These are phyloP conservation scores for Pyrenula aspistea DNA, from an alignment of 495 filamentous ascomycete species.

Conservation along the genomic window DNA sequence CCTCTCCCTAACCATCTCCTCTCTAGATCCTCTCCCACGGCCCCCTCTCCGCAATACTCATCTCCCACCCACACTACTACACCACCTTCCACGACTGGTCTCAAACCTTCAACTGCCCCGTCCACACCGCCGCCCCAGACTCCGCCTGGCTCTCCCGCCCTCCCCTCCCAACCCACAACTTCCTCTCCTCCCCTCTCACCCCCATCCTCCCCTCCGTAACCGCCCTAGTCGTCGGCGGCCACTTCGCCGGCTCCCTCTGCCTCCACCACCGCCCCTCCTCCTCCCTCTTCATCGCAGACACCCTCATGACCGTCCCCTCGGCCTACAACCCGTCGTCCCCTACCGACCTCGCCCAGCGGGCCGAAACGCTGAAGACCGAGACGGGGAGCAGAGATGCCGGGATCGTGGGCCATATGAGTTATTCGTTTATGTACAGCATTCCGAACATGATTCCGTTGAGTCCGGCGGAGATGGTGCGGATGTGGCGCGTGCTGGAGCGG, in stretches of 20 bases:
- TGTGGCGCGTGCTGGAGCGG: constrained; percentile 28
- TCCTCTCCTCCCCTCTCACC: constrained; percentile 12
- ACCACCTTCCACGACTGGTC: constrained; percentile 60
- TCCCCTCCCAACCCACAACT: not conserved
- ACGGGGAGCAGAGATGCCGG: constrained; percentile 16
- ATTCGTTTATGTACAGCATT: constrained; percentile 66
- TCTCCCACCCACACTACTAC: constrained; percentile 73
- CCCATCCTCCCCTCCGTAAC: constrained; percentile 38
- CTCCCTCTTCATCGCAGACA: constrained; percentile 59
- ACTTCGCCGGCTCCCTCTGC: constrained; percentile 62
- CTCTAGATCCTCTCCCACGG: constrained; percentile 19
- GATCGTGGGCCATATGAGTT: constrained; percentile 42
- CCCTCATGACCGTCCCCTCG: constrained; percentile 49
- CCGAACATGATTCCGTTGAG: constrained; percentile 68
- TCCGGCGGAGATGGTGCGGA: constrained; percentile 21
- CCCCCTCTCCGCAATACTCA: constrained; percentile 59
- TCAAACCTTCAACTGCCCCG: constrained; percentile 44
- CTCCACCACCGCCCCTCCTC: constrained; percentile 43
- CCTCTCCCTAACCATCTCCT: not conserved
- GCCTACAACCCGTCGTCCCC: constrained; percentile 15
- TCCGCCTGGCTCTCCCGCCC: constrained; percentile 35
- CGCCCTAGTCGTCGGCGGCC: constrained; percentile 58
- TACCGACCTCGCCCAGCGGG: not conserved
- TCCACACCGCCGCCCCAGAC: constrained; percentile 53
- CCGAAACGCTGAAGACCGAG: constrained; percentile 22